Evolutionary conservation across 441 rosid species (phyloP), one percentile per base, ranked within the genome.

Genomic region (Cnidoscolus chayamansa): DNA sequence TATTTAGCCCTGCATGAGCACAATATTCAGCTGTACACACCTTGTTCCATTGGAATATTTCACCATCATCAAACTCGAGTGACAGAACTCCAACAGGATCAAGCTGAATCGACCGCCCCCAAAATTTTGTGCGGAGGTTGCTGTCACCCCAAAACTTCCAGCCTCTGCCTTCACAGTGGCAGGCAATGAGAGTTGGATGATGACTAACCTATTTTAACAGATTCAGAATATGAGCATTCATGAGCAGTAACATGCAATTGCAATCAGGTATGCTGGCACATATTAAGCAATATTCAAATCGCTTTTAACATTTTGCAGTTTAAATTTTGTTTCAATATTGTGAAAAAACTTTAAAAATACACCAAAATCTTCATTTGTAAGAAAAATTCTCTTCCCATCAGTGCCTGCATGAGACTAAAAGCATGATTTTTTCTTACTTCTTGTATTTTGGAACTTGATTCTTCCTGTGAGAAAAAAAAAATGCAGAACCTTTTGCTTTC

Each of bases 81-180:
- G 93, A 87, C 69, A 95, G 81, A 72, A 81, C 80, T 79, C 99
- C 98, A 63, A 89, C 89, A 30, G 99, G 99, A 63, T 95, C 91
- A 61, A 95, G 91, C 88, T 90, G 97, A 85, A 95, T 95, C n/a
- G 99, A 95, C 72, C 89, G 87, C 47, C 99, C 99, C 99, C 99
- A 92, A 78, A 95, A 92, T 84, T 95, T 95, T n/a, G 98, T 81
- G 61, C 84, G 85, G 73, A 95, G 83, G 76, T 92, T 92, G 78
- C 96, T 90, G 78, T 95, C 99, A 6, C 90, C 98, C 91, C 92
- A 95, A 82, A 95, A 91, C 81, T 88, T 91, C 99, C 99, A 95
- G 55, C 99, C 98, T 82, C 81, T 88, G 67, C 99, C 98, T 87
- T 95, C 87, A 78, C 94, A 87, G 75, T 95, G 98, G 85, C 99